Base-by-base conservation (phyloP, 371 early-diverging fungal species). In the Haplosporangium sp. region DNA sequence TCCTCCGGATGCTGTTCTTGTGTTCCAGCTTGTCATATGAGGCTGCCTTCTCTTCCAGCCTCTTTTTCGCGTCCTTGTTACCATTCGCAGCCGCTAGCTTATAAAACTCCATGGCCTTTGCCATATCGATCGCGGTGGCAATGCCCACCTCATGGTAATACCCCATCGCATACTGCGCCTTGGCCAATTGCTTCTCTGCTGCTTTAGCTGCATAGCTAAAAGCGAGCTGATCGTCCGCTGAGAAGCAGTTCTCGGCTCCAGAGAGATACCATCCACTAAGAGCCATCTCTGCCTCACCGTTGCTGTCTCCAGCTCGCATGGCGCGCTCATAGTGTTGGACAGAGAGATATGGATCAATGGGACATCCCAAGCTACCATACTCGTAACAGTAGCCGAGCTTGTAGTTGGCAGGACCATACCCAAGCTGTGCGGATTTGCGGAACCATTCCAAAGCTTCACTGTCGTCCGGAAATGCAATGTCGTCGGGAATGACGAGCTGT, bases 191-290 rank as follows among this genome's bases (percentile, higher is more conserved):
- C 74, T 90, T 87, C 58, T 90, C 90, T 10, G 96, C 94, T 2
- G 99, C 96, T 56, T 88, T 87, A 54, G 89, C 84, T 20, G 95
- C 95, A 93, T 96, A 97, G 53, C 89, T 79, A 83, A 93, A 98
- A 12, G 99, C 98, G 67, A 93, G 89, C n/a, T 89, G 86, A 74
- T 98, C 98, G 53, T 90, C 89, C 50, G 89, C 90, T 13, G 85
- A 85, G 23, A 96, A 80, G 2, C 90, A 83, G 46, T 86, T 85
- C n/a, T 93, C 93, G 11, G 85, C 81, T 20, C 98, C 99, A 1
- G 95, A 94, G n/a, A 99, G 81, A 72, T 97, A 98, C 98, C 98
- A 98, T 4, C 96, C 95, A 20, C 95, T 92, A 37, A 99, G 84
- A 2, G 96, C 96, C 81, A 98, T 91, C 83, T 96, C 93, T 21